Evolutionary conservation across 495 filamentous ascomycete species (phyloP), one percentile per base, ranked within the genome.

Genomic region (Podospora didyma): DNA sequence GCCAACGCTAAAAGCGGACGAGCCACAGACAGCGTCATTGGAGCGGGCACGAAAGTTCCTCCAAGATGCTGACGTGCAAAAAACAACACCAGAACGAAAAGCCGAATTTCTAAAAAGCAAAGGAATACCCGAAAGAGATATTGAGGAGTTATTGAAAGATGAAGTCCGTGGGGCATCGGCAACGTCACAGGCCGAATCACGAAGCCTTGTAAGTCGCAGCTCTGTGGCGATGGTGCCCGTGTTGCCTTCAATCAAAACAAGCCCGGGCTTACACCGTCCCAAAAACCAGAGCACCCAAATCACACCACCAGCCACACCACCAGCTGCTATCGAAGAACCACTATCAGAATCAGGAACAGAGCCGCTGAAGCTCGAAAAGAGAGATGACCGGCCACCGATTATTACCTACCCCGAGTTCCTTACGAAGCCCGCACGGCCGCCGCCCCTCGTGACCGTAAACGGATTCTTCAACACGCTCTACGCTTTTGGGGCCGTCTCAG

Each of bases 381-480:
- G 62, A 19, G 61, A 71, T 58, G 82, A 87, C 58, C 74, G 84
- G 20, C 82, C 90, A 21, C 95, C 93, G n/a, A 92, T 98, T 61
- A 88, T 97, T 64, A 98, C 94, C 22, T 97, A 97, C 73, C 94
- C 94, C 47, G 94, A 98, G 71, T 97, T 96, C 73, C 85, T 97
- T 61, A 77, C 78, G 20, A 89, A 88, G 28, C 84, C 90, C 7
- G 60, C 69, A 1, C 71, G 70, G 3, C 74, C 79, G 14, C 73
- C 79, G 11, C 92, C 94, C 0, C 75, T 97, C 2, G 80, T 97
- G 31, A 94, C 90, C 16, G 81, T 86, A 56, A 75, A 78, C 39
- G 83, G 86, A 41, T 78, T 97, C 35, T 75, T 92, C 49, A 89
- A 85, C 68, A 87, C 91, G 12, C 75, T 93, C 61, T 92, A 96